These are phyloP conservation scores for Secale cereale DNA, from an alignment of 176 grass and related monocot species.

Conservation along the genomic window DNA sequence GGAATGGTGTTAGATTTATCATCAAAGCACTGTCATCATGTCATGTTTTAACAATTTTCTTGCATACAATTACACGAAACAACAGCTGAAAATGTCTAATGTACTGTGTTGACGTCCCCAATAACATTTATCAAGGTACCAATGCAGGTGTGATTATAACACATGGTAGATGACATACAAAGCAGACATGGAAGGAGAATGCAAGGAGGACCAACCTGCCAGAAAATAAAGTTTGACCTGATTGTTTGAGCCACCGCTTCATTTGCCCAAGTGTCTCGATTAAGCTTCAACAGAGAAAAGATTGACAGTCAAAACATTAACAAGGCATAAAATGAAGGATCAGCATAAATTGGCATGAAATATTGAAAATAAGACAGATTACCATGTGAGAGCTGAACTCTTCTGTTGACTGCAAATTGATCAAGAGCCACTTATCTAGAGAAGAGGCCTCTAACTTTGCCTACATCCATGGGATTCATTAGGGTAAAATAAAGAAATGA, in stretches of 20 bases:
- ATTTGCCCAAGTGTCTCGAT: conserved; percentile 96
- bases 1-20: neutral
- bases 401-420: conserved; percentile 87
- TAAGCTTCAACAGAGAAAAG: conserved; percentile 53
- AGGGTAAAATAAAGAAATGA: neutral
- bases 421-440: conserved; percentile 87
- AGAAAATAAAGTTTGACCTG: conserved; percentile 95
- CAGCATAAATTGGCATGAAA: conserved; percentile 3
- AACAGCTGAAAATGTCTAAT: neutral
- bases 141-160: neutral
- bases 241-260: conserved; percentile 84
- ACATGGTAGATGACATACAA: neutral
- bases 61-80: neutral
- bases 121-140: neutral
- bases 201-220: conserved; percentile 64
- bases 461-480: conserved; percentile 37
- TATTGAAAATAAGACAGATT: conserved; percentile 3
- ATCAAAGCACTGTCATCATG: neutral
- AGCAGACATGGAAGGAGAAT: neutral
- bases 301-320: conserved; percentile 19
- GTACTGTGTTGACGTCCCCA: neutral
- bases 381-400: conserved; percentile 99
- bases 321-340: conserved; percentile 15
- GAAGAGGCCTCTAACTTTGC: conserved; percentile 77
- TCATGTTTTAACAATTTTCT: neutral